phyloP scores from a whole-genome alignment of 306 rosid genomes.

The Cucumis cinereus region DNA sequence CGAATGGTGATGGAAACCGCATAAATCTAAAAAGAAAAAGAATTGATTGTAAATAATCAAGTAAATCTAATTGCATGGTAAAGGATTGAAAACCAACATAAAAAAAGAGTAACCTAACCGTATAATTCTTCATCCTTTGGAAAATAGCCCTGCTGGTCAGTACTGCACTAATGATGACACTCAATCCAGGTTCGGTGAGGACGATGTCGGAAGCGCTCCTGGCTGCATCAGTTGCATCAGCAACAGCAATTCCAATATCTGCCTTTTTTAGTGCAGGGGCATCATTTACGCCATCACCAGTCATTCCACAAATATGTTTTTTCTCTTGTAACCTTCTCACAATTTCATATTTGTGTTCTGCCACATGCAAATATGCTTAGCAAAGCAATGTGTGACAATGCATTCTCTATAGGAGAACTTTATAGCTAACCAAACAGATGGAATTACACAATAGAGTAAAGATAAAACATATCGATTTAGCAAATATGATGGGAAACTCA shows the following conservation, averaged over 20 bases:
- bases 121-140: slow-evolving; percentile 98
- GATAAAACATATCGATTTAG: neutral
- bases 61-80: neutral
- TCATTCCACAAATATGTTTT: slow-evolving; percentile 99
- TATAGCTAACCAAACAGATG: neutral
- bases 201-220: slow-evolving; percentile 95
- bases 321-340: slow-evolving; percentile 88
- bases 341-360: slow-evolving; percentile 97
- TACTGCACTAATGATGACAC: slow-evolving; percentile 96
- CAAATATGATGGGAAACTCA: neutral
- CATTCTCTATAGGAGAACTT: neutral
- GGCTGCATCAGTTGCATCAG: slow-evolving; percentile 99
- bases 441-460: neutral
- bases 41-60: neutral
- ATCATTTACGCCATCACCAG: slow-evolving; percentile 98
- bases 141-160: slow-evolving; percentile 97
- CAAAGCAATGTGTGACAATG: neutral
- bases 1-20: slow-evolving; percentile 98
- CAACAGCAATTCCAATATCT: slow-evolving; percentile 97
- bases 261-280: slow-evolving; percentile 97
- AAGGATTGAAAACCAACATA: neutral
- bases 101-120: slow-evolving; percentile 41
- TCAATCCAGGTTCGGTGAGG: slow-evolving; percentile 95
- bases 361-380: slow-evolving; percentile 11
- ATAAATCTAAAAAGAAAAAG: slow-evolving; percentile 46